A percentile compares a stretch with the other conserved stretches of the same genome.
These are phyloP conservation scores for Salvia miltiorrhiza DNA, from an alignment of 257 asterid genomes.

Conservation along the genomic window DNA sequence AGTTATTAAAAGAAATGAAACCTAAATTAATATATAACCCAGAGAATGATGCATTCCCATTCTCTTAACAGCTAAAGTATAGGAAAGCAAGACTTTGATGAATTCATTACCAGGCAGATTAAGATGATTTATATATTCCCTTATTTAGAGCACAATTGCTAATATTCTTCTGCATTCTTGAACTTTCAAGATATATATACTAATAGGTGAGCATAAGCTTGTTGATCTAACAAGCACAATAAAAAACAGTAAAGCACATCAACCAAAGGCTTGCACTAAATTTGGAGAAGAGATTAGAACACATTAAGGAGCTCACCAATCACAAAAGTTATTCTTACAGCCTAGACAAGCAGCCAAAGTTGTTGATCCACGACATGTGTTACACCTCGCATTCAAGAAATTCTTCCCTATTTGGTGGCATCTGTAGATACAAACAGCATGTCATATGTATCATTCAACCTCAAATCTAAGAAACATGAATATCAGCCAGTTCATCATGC, in stretches of 20 bases:
- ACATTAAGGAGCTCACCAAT: constrained; percentile 43
- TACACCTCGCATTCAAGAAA: constrained; percentile 56
- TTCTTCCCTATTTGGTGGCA: constrained; percentile 62
- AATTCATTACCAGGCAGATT: not conserved
- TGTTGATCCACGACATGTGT: constrained; percentile 56
- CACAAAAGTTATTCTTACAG: constrained; percentile 72
- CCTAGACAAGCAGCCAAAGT: constrained; percentile 65
- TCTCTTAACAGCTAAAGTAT: not conserved
- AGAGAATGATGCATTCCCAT: not conserved
- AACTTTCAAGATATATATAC: not conserved
- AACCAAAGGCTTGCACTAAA: not conserved
- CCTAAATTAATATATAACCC: not conserved
- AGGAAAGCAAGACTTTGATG: not conserved
- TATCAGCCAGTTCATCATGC: constrained; percentile 3
- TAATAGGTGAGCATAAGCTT: constrained; percentile 1
- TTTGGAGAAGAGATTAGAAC: not conserved
- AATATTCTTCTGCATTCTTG: not conserved
- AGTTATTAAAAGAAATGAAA: not conserved
- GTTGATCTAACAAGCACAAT: not conserved
- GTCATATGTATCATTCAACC: not conserved
- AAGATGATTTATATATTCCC: not conserved
- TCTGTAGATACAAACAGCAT: constrained; percentile 38
- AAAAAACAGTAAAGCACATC: not conserved
- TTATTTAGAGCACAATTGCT: not conserved
- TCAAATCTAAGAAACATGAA: not conserved